Evolutionary conservation across 2,329 filamentous ascomycete species (phyloP), one percentile per base, ranked within the genome.

Genomic region (Microsporum ferrugineum): DNA sequence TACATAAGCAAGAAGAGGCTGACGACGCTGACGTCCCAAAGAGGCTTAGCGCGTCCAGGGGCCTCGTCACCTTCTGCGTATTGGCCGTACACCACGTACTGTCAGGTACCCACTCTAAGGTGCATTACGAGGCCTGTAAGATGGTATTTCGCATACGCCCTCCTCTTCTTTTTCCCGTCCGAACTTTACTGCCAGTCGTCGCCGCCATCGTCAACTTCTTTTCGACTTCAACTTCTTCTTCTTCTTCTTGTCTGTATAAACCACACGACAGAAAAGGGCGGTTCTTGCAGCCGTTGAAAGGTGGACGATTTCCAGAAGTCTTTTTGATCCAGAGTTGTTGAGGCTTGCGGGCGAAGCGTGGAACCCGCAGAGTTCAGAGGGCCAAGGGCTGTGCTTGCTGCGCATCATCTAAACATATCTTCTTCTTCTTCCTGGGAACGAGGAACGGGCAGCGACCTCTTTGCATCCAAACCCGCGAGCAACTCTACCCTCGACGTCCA

Each of bases 401-500:
- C 55, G 55, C 55, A 57, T 56, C 53, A 36, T 43, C 55, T 57
- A 41, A 39, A 39, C 14, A 57, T 41, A 57, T 43, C 64, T 82
- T 84, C 72, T 34, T 51, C 47, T 59, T 58, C 49, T 55, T 58
- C 61, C 62, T 61, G 39, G 39, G 17, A 14, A n/a, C 14, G 39
- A 43, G 14, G 45, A 14, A 45, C 41, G 41, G 41, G 27, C 39
- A 29, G 45, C 12, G 27, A 14, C n/a, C 7, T n/a, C 39, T n/a
- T 23, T 23, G 17, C 17, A 23, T 23, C 17, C 17, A 23, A 23
- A 23, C 17, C 17, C 17, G 17, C 17, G 17, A 23, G 17, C 39
- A 41, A 57, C 63, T 64, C 49, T 51, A 64, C 66, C 85, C 45
- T 88, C 85, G 67, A 82, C 34, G 34, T 36, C 34, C 38, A 41